Percentiles rank a stretch among this genome's conserved stretches.
phyloP scores from a whole-genome alignment of 495 filamentous ascomycete genomes.

The Xeromyces bisporus region DNA sequence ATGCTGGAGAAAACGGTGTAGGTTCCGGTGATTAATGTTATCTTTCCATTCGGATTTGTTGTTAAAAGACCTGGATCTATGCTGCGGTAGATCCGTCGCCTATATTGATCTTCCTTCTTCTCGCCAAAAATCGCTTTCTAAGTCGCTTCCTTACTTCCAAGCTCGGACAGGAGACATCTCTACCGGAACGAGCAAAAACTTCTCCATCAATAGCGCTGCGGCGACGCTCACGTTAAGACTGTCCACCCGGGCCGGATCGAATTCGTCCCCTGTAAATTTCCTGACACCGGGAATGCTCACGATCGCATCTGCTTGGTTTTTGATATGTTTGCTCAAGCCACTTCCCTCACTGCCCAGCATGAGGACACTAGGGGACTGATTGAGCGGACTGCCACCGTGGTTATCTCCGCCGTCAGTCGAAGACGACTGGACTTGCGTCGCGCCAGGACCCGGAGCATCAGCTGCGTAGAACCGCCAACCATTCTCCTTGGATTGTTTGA shows the following conservation, averaged over 20 bases:
- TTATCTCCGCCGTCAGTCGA: constrained; percentile 2
- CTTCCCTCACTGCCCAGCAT: constrained; percentile 72
- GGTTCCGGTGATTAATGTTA: too few species aligned
- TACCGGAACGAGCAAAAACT: constrained; percentile 35
- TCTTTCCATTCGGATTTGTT: too few species aligned
- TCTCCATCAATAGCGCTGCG: constrained; percentile 54
- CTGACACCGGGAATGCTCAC: constrained; percentile 37
- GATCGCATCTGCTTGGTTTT: constrained; percentile 41
- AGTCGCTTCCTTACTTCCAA: too few species aligned
- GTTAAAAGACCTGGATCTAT: too few species aligned
- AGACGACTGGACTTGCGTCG: constrained; percentile 10
- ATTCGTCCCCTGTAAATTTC: constrained; percentile 15
- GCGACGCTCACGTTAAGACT: constrained; percentile 83
- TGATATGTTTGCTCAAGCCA: constrained; percentile 46
- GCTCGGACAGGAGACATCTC: constrained; percentile 18
- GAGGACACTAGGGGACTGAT: constrained; percentile 49
- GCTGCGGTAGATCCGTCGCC: too few species aligned
- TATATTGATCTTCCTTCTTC: too few species aligned
- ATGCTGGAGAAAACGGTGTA: too few species aligned
- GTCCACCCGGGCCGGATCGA: constrained; percentile 37
- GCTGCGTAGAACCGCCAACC: constrained; percentile 82
- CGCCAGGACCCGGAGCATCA: constrained; percentile 33
- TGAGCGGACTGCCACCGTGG: constrained; percentile 24
- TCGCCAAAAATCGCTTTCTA: too few species aligned
- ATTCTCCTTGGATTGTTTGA: constrained; percentile 42